Evolutionary conservation across 768 basidiomycete species (phyloP), one percentile per base, ranked within the genome.

Genomic region (Auricularia heimuer): DNA sequence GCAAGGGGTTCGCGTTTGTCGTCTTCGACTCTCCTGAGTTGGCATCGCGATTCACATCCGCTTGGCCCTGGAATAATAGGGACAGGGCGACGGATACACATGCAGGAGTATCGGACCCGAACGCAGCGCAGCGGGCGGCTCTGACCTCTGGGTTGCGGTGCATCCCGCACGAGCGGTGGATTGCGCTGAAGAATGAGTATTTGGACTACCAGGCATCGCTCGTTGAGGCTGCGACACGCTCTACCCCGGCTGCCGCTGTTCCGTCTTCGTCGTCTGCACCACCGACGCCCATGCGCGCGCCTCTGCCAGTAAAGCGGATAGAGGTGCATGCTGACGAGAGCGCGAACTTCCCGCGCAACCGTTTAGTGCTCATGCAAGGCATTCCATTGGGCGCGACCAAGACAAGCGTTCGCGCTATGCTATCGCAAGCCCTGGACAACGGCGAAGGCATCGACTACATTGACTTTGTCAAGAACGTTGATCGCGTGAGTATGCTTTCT

Each of bases 331-430:
- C 24, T 12, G 65, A 33, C 12, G 12, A 62, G 16, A 35, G 61
- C 34, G 29, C 24, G 0, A 36, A 24, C 2, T 90, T 81, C 69
- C 92, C 91, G 0, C 76, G 73, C 3, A 78, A 81, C 35, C 90
- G 89, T 65, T 83, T 94, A 7, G 78, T 90, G 36, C 89, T 88
- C 70, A 82, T 85, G 4, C 84, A 85, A 54, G 81, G 90, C 71
- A 70, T 93, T 7, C 87, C 92, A 66, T 77, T 83, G 2, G 84
- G 85, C 65, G 90, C 90, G 34, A 94, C 92, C 72, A 92, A 92
- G 73, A 92, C 92, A 0, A 87, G 88, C 0, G 77, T 94, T 16
- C 86, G 84, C 54, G 72, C 77, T 2, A 72, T 90, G 4, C 86
- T 92, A 66, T 69, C 77, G 0, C 71, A 70, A 6, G 79, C 82